Conservation (phyloP, 2,329 filamentous ascomycete genomes). For the Calonectria hongkongensis region DNA sequence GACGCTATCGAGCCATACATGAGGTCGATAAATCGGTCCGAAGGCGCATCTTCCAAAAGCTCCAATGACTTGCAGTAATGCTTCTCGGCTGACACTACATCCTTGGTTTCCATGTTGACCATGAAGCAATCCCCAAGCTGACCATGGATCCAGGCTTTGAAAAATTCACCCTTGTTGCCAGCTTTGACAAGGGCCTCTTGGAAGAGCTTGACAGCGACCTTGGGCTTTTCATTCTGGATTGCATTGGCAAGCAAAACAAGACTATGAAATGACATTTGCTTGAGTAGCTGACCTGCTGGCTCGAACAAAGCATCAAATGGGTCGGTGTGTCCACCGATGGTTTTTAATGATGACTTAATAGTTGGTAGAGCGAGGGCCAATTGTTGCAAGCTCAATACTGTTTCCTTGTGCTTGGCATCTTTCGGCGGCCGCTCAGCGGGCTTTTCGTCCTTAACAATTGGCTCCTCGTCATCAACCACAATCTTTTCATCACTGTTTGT, state of each 20-base stretch:
- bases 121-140: constrained; percentile 12
- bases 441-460: not conserved
- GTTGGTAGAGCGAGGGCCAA: not conserved
- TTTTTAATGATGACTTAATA: not conserved
- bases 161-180: not conserved
- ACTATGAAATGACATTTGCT: constrained; percentile 5
- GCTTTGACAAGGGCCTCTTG: not conserved
- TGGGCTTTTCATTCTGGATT: not conserved
- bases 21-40: not conserved
- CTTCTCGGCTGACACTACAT: not conserved
- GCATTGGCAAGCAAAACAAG: constrained; percentile 7
- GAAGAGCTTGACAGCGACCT: constrained; percentile 1
- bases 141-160: constrained; percentile 2
- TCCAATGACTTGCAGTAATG: constrained; percentile 5
- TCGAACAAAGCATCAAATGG: not conserved
- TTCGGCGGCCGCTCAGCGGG: not conserved
- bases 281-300: constrained; percentile 3
- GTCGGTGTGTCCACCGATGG: not conserved
- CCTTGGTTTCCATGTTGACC: constrained; percentile 8
- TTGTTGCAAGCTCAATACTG: not conserved
- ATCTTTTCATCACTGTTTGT: not conserved
- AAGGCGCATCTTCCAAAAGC: not conserved
- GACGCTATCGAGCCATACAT: constrained; percentile 14
- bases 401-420: not conserved
- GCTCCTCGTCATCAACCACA: not conserved